Evolutionary conservation across 352 stramenopile species (phyloP).

Genomic region (Phytophthora pini): DNA sequence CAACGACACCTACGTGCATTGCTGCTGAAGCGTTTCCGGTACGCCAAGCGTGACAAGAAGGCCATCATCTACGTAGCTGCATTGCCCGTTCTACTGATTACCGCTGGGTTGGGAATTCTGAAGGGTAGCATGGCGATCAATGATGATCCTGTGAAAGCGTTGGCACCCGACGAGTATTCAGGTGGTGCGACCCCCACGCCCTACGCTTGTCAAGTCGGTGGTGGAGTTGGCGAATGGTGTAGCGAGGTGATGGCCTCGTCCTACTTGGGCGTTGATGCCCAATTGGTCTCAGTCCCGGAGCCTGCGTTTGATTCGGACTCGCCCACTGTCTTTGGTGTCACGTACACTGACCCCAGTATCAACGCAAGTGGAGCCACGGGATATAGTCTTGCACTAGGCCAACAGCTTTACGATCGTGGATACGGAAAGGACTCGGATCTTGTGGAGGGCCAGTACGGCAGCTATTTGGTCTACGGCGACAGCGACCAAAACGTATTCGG

Average conservation of each 20-base stretch:
- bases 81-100: constrained; percentile 53
- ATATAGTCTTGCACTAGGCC: constrained; percentile 37
- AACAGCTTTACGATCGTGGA: constrained; percentile 52
- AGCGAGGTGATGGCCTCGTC: constrained; percentile 33
- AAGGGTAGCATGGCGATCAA: constrained; percentile 29
- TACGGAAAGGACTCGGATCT: constrained; percentile 32
- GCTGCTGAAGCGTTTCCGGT: constrained; percentile 56
- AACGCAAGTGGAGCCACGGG: constrained; percentile 48
- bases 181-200: constrained; percentile 38
- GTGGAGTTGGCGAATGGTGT: constrained; percentile 35
- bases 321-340: constrained; percentile 56
- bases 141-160: constrained; percentile 37
- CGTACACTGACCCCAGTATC: constrained; percentile 51
- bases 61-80: constrained; percentile 50
- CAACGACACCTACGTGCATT: constrained; percentile 42
- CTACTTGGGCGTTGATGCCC: constrained; percentile 28
- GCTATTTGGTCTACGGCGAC: constrained; percentile 48
- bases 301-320: constrained; percentile 36
- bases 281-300: constrained; percentile 16
- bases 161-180: constrained; percentile 24
- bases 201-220: constrained; percentile 40
- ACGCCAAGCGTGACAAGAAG: constrained; percentile 56
- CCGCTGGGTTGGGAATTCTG: constrained; percentile 54
- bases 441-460: constrained; percentile 46
- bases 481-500: constrained; percentile 43